Evolutionary conservation across 192 early-diverging fungal species (phyloP).

Genomic region (Chytriomyces sp.): DNA sequence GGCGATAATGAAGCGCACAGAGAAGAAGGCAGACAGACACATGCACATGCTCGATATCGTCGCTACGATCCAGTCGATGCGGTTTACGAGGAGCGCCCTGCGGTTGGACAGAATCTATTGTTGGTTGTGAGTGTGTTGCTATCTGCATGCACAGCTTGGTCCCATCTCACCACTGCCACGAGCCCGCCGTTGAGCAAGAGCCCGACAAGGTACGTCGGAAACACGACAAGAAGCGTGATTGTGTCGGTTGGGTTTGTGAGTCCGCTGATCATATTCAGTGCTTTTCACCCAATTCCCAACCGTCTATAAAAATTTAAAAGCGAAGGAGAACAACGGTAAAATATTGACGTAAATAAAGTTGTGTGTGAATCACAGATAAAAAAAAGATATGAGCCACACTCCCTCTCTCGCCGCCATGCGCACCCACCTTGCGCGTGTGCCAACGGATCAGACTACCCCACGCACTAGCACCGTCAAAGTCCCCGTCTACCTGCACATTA

Average conservation of each 20-base stretch:
- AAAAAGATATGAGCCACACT: background rate
- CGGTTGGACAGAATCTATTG: no score
- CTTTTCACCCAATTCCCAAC: no score
- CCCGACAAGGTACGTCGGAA: slow-evolving; percentile 8
- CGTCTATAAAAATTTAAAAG: no score
- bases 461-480: slow-evolving; percentile 39
- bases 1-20: no score
- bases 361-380: background rate
- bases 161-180: background rate
- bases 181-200: background rate
- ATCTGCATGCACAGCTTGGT: no score
- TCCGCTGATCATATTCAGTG: no score
- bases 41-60: no score
- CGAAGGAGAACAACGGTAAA: background rate
- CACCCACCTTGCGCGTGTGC: background rate
- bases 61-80: no score
- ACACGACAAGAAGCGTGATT: background rate
- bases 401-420: background rate
- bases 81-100: no score
- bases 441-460: slow-evolving; percentile 27
- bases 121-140: background rate
- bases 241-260: no score
- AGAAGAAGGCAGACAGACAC: no score
- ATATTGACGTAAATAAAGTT: background rate
- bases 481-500: slow-evolving; percentile 86